Conservation (phyloP, 257 asterid genomes). For the Solanum chilense region DNA sequence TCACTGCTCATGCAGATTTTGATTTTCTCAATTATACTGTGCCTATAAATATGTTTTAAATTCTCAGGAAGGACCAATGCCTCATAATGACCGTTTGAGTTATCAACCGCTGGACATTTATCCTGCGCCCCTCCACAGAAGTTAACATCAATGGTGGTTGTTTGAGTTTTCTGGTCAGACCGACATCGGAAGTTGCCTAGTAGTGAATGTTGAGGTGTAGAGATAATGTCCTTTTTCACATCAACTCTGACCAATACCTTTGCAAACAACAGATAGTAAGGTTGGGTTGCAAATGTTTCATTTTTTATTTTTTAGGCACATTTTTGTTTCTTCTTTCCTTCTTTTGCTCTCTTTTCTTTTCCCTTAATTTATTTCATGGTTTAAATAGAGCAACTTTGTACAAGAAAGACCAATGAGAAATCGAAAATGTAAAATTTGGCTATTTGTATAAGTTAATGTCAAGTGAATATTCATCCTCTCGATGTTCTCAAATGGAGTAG, state of each 20-base stretch:
- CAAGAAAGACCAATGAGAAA: not conserved
- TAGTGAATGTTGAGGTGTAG: not conserved
- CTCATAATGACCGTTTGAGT: constrained; percentile 55
- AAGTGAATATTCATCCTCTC: not conserved
- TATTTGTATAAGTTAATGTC: not conserved
- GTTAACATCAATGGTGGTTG: constrained; percentile 16
- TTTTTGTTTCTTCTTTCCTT: not conserved
- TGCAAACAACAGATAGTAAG: not conserved
- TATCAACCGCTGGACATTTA: constrained; percentile 70
- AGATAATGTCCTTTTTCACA: not conserved
- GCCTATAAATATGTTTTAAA: not conserved
- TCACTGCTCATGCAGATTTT: not conserved
- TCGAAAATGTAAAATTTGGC: not conserved
- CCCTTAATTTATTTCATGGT: not conserved
- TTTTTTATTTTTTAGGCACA: not conserved
- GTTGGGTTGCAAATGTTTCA: not conserved
- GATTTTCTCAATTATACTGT: not conserved
- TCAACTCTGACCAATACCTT: not conserved
- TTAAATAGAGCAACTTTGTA: not conserved
- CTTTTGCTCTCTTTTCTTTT: not conserved
- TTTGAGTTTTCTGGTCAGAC: not conserved
- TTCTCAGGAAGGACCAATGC: constrained; percentile 72
- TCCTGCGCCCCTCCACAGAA: constrained; percentile 87
- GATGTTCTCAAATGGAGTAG: not conserved
- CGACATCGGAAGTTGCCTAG: not conserved